Conservation (phyloP, 2,329 filamentous ascomycete species). For the Paecilomyces sp. region DNA sequence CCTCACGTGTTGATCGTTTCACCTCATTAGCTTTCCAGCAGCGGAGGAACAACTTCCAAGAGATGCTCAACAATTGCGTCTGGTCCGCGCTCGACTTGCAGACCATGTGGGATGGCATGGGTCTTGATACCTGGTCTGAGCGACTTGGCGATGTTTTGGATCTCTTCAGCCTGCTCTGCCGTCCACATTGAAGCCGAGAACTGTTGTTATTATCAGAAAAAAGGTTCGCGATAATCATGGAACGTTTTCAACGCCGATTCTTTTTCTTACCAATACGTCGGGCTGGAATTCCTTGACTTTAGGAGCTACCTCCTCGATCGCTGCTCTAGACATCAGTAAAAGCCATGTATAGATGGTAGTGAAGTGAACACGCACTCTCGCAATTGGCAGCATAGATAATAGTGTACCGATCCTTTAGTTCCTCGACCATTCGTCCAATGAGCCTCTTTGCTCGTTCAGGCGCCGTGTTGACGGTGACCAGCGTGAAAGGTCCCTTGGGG, state of each 20-base stretch:
- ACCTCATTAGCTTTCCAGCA: conserved; percentile 24
- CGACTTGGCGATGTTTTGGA: conserved; percentile 29
- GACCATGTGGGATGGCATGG: conserved; percentile 34
- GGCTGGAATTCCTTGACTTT: conserved; percentile 48
- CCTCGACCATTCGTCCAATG: conserved; percentile 55
- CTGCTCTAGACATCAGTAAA: conserved; percentile 9
- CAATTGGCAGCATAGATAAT: conserved; percentile 58
- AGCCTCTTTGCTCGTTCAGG: conserved; percentile 58
- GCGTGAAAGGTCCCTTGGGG: conserved; percentile 52
- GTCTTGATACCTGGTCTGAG: conserved; percentile 34
- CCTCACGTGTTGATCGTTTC: neutral
- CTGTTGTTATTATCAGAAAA: conserved; percentile 23
- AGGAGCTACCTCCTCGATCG: conserved; percentile 48
- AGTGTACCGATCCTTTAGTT: conserved; percentile 55
- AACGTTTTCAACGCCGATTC: no score
- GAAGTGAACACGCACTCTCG: conserved; percentile 42
- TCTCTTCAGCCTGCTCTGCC: conserved; percentile 29
- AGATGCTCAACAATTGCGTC: conserved; percentile 38
- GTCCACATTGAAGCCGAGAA: conserved; percentile 58
- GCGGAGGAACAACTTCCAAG: conserved; percentile 30
- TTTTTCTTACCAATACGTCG: conserved; percentile 45
- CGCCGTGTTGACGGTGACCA: conserved; percentile 62
- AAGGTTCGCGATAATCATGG: neutral
- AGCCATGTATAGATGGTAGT: neutral
- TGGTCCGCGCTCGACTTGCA: conserved; percentile 36